These are phyloP conservation scores for Rhizomucor pusillus DNA, from an alignment of 371 early-diverging fungal genomes.

Conservation along the genomic window DNA sequence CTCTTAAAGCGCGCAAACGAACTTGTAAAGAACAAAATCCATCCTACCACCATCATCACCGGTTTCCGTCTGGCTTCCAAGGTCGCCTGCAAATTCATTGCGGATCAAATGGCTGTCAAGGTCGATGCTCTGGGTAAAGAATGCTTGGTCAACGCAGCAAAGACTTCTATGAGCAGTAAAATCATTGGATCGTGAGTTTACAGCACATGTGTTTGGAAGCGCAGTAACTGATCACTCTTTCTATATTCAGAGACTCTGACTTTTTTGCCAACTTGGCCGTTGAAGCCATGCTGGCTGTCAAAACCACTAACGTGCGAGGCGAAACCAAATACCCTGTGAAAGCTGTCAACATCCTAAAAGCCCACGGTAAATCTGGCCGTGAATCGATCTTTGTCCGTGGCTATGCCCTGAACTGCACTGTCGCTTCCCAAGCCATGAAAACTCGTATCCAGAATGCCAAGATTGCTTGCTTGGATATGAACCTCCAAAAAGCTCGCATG, in stretches of 20 bases:
- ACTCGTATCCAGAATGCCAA: conserved; percentile 87
- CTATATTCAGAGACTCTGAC: conserved; percentile 75
- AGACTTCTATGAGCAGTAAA: conserved; percentile 99
- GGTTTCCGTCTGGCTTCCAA: conserved; percentile 98
- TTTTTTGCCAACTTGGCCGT: conserved; percentile 98
- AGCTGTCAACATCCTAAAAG: conserved; percentile 98
- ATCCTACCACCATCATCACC: conserved; percentile 98
- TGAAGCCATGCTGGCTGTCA: conserved; percentile 94
- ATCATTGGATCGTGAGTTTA: conserved; percentile 86
- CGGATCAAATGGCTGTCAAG: conserved; percentile 91
- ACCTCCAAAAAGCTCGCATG: conserved; percentile 99
- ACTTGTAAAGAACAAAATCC: conserved; percentile 97
- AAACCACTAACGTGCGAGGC: conserved; percentile 80
- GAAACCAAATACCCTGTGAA: conserved; percentile 96
- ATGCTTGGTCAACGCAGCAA: conserved; percentile 94
- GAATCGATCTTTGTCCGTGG: conserved; percentile 95
- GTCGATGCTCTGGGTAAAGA: conserved; percentile 93
- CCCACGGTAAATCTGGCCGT: conserved; percentile 95
- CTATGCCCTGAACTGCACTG: conserved; percentile 98
- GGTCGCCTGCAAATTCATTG: conserved; percentile 98
- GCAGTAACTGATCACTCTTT: conserved; percentile 1
- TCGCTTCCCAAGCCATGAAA: conserved; percentile 96
- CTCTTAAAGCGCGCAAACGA: conserved; percentile 97
- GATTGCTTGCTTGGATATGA: conserved; percentile 99
- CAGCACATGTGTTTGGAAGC: neutral